phyloP scores from a whole-genome alignment of 2,329 filamentous ascomycete species.

The Fusarium sp. region DNA sequence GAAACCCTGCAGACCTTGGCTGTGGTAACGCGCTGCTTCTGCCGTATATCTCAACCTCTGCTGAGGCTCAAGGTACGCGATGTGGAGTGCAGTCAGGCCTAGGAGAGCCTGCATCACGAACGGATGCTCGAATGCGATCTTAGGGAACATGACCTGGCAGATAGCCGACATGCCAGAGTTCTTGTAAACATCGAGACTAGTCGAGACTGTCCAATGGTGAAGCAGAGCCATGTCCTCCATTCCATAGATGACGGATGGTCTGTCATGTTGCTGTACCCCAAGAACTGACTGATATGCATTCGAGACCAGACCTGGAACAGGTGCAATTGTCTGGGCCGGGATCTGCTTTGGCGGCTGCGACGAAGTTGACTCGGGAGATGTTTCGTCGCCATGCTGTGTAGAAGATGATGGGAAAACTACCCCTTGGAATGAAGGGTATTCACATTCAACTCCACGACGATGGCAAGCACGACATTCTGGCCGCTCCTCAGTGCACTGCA shows the following conservation, averaged over 20 bases:
- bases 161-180: background rate
- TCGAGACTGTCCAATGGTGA: constrained; percentile 2
- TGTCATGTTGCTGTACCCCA: background rate
- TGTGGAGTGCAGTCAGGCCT: background rate
- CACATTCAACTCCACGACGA: background rate
- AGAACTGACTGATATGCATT: background rate
- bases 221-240: background rate
- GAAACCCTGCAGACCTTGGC: background rate
- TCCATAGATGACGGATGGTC: background rate
- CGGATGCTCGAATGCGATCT: background rate
- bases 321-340: background rate
- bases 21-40: background rate
- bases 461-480: background rate
- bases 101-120: background rate
- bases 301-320: background rate
- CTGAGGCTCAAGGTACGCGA: background rate
- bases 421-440: background rate
- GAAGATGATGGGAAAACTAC: background rate
- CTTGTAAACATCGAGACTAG: background rate
- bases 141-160: background rate
- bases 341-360: background rate
- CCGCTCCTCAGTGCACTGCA: background rate
- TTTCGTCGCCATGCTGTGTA: background rate
- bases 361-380: background rate
- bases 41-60: background rate